Evolutionary conservation across 2,329 filamentous ascomycete species (phyloP).

Genomic region (Grosmannia huntii): DNA sequence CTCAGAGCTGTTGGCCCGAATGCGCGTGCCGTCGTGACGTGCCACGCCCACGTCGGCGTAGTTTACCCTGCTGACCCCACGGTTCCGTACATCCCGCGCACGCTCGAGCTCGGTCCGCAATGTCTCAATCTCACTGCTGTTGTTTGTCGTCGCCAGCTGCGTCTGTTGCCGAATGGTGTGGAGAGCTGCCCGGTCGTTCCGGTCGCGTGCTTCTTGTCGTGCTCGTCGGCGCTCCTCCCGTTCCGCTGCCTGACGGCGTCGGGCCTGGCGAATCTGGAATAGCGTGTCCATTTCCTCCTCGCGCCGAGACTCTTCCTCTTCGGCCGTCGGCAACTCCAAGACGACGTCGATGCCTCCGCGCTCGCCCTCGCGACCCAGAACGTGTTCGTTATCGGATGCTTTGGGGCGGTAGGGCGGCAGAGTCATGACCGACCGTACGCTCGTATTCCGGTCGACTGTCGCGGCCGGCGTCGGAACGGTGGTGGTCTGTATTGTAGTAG

Average conservation of each 20-base stretch:
- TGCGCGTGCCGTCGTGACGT: conserved; percentile 61
- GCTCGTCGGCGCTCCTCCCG: conserved; percentile 62
- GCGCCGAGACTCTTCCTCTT: conserved; percentile 65
- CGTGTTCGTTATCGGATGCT: conserved; percentile 62
- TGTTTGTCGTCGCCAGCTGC: conserved; percentile 29
- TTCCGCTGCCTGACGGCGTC: conserved; percentile 63
- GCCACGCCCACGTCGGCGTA: conserved; percentile 68
- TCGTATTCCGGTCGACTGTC: conserved; percentile 66
- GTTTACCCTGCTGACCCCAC: conserved; percentile 60
- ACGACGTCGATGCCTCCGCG: conserved; percentile 84
- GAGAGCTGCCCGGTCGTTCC: conserved; percentile 59
- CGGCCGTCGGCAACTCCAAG: conserved; percentile 67
- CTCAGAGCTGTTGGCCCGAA: conserved; percentile 61
- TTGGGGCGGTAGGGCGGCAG: conserved; percentile 70
- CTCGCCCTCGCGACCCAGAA: conserved; percentile 82
- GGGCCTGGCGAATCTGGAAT: conserved; percentile 74
- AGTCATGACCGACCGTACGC: conserved; percentile 87
- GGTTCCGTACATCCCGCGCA: conserved; percentile 46
- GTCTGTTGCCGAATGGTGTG: conserved; percentile 49
- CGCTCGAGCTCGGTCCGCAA: conserved; percentile 42
- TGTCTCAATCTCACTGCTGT: conserved; percentile 46
- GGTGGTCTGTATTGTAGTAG: not conserved
- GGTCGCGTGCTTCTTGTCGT: conserved; percentile 57
- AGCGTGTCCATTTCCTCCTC: conserved; percentile 88
- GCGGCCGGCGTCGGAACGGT: not conserved